A percentile compares a stretch with the other conserved stretches of the same genome.
Evolutionary conservation across 805 yeast genomes (phyloP).

Genomic region (Yarrowia deformans): DNA sequence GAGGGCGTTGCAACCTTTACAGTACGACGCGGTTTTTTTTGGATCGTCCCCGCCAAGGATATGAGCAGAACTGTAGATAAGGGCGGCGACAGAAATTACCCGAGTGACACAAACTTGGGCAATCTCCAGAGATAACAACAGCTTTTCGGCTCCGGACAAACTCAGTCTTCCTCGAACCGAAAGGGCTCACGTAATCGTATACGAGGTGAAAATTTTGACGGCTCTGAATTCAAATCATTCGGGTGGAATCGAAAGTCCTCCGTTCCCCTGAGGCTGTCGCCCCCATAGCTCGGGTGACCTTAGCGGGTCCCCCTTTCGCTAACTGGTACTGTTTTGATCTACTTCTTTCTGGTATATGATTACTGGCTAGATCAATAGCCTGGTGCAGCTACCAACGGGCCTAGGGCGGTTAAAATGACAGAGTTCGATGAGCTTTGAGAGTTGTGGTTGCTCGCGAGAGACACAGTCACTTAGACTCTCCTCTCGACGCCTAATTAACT

Average conservation of each 20-base stretch:
- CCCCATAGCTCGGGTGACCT: background rate
- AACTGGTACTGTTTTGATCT: background rate
- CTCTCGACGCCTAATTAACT: conserved; percentile 3
- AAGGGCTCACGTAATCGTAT: background rate
- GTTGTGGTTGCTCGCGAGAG: background rate
- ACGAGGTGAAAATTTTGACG: background rate
- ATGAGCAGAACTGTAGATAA: conserved; percentile 12
- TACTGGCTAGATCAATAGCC: background rate
- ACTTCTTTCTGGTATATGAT: background rate
- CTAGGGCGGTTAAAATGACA: conserved; percentile 19
- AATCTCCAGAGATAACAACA: conserved; percentile 1
- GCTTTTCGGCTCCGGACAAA: background rate
- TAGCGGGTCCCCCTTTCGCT: background rate
- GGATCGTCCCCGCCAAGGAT: background rate
- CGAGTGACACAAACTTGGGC: conserved; percentile 1
- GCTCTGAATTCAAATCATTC: background rate
- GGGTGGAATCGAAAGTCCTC: too few relatives aligned
- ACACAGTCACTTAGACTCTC: conserved; percentile 5
- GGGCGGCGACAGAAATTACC: background rate
- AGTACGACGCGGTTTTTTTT: too few relatives aligned
- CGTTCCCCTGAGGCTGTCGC: background rate
- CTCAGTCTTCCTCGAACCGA: background rate
- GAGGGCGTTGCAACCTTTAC: background rate
- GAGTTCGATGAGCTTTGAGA: conserved; percentile 17
- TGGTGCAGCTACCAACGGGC: background rate